Evolutionary conservation across 768 basidiomycete species (phyloP).

Genomic region (Strobilomyces echinocephalus): DNA sequence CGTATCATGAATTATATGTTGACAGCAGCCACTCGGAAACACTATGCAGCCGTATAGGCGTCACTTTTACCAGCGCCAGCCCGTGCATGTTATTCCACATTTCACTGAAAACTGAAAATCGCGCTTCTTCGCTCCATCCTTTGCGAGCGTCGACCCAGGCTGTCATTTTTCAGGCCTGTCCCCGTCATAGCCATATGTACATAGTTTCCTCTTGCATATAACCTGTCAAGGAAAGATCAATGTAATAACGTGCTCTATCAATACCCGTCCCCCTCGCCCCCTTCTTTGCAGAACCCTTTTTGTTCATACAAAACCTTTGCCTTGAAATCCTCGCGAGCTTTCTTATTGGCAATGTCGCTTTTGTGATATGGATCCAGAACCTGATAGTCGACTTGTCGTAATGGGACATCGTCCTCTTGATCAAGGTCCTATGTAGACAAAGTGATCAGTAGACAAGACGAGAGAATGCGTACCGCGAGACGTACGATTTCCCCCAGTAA

Average conservation of each 20-base stretch:
- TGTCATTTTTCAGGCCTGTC: too few relatives aligned
- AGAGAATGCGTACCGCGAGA: slow-evolving; percentile 17
- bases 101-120: too few relatives aligned
- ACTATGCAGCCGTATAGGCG: too few relatives aligned
- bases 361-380: slow-evolving; percentile 68
- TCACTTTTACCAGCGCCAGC: too few relatives aligned
- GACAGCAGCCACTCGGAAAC: too few relatives aligned
- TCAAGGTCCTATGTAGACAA: slow-evolving; percentile 70
- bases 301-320: slow-evolving; percentile 77
- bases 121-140: too few relatives aligned
- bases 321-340: slow-evolving; percentile 77
- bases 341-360: slow-evolving; percentile 67
- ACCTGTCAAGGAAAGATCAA: slow-evolving; percentile 5
- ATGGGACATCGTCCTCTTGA: slow-evolving; percentile 81
- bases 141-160: too few relatives aligned
- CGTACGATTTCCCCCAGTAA: slow-evolving; percentile 93
- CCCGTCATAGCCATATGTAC: slow-evolving; percentile 13
- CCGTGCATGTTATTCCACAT: too few relatives aligned
- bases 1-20: too few relatives aligned
- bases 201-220: background rate
- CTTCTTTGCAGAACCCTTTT: slow-evolving; percentile 91
- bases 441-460: slow-evolving; percentile 2
- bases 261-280: slow-evolving; percentile 95
- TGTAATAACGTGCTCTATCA: slow-evolving; percentile 31
- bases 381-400: slow-evolving; percentile 69